Percentiles rank a stretch among this genome's conserved stretches.
Conservation (phyloP, 2,329 filamentous ascomycete genomes). For the Diaporthe velutina region DNA sequence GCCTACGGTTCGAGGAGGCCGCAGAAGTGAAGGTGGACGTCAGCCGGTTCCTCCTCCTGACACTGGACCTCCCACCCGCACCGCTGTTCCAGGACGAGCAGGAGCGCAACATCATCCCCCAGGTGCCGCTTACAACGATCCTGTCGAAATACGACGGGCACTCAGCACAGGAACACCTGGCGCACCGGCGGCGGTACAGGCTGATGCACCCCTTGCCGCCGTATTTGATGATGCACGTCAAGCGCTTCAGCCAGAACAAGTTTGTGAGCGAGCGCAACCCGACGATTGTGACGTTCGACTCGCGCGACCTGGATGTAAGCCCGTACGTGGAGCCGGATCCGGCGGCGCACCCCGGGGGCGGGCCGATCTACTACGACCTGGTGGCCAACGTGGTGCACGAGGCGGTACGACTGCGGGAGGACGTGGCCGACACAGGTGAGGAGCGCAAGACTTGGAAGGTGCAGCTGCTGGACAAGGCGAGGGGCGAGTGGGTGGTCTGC, state of each 20-base stretch:
- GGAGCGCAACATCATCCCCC: constrained; percentile 95
- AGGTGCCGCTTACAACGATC: constrained; percentile 85
- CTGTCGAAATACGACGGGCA: constrained; percentile 94
- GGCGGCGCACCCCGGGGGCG: constrained; percentile 74
- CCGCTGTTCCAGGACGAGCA: constrained; percentile 97
- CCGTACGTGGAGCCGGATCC: constrained; percentile 94
- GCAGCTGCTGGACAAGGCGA: constrained; percentile 84
- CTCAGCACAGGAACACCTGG: constrained; percentile 87
- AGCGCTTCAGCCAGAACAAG: constrained; percentile 96
- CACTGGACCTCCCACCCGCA: constrained; percentile 89
- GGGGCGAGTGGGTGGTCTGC: constrained; percentile 90
- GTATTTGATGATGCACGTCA: constrained; percentile 93
- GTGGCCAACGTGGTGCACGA: constrained; percentile 95
- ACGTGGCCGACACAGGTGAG: constrained; percentile 91
- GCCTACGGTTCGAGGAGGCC: constrained; percentile 92
- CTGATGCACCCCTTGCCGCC: constrained; percentile 92
- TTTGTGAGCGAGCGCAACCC: constrained; percentile 97
- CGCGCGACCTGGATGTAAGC: constrained; percentile 83
- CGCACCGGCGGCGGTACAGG: constrained; percentile 89
- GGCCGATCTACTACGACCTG: constrained; percentile 94
- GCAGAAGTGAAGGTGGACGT: constrained; percentile 82
- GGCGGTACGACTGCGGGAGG: constrained; percentile 81
- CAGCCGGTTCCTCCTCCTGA: constrained; percentile 89
- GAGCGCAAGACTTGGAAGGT: constrained; percentile 93
- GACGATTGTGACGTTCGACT: constrained; percentile 97